Evolutionary conservation across 2,329 filamentous ascomycete species (phyloP), one percentile per base, ranked within the genome.

Genomic region (Penicillium sp.): DNA sequence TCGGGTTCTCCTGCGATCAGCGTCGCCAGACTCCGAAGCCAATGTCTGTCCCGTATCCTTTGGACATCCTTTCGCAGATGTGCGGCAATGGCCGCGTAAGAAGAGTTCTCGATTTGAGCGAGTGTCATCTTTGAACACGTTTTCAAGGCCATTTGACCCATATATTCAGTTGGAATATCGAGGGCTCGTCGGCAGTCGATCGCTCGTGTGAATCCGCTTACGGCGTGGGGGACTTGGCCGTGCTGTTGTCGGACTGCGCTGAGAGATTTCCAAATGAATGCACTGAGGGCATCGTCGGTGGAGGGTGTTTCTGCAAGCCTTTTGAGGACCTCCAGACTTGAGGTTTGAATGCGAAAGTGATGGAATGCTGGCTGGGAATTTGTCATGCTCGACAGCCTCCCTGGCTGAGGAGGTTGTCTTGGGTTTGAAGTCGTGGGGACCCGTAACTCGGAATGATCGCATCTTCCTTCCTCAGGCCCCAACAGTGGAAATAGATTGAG

Each of bases 251-350:
- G 65, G 28, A 65, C 64, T 1, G 56, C 52, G 40, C 60, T 62
- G 11, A 74, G 48, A 13, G 66, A 56, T 58, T 72, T 59, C 71
- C 71, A 75, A 55, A 64, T 68, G 21, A 75, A 66, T 11, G 72
- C 72, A 40, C 62, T 65, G 4, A 75, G 51, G 14, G 64, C 66
- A 48, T 75, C 72, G 50, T 72, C 66, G 5, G 58, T 57, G 2
- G 67, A 67, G 0, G 59, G 60, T 10, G 63, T 42, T 34, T 59
- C 52, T 5, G 64, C 62, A 3, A 60, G 16, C 68, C 33, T 29
- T 16, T 37, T 52, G 21, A 16, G 54, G 31, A 23, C 23, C 6
- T 39, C 18, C 6, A 60, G 26, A 19, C 42, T 51, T 2, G 50
- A 14, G 18, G 40, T 33, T 13, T 19, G 49, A 47, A 68, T 64